Evolutionary conservation across 768 basidiomycete species (phyloP).

Genomic region (Termitomyces sp.): DNA sequence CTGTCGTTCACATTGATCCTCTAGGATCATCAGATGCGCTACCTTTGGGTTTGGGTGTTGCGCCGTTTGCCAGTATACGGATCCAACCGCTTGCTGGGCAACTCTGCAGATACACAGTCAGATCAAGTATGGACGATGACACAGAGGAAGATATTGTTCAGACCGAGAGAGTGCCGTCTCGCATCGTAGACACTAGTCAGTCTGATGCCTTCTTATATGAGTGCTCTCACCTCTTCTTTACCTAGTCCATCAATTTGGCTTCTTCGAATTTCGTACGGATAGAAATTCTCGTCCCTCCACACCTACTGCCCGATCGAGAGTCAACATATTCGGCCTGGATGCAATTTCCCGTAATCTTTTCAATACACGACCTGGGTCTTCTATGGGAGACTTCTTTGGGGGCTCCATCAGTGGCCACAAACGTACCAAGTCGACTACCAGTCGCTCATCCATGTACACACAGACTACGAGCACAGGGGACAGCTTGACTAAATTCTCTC

Average conservation of each 20-base stretch:
- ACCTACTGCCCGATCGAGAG: slow-evolving; percentile 76
- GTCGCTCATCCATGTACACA: slow-evolving; percentile 72
- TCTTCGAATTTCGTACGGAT: slow-evolving; percentile 85
- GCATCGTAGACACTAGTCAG: slow-evolving; percentile 82
- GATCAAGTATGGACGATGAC: slow-evolving; percentile 71
- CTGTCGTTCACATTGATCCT: slow-evolving; percentile 84
- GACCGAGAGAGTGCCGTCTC: slow-evolving; percentile 65
- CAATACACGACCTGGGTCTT: slow-evolving; percentile 60
- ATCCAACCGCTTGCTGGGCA: slow-evolving; percentile 84
- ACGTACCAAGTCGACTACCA: slow-evolving; percentile 65
- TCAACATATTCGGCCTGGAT: slow-evolving; percentile 87
- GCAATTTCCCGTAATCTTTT: slow-evolving; percentile 89
- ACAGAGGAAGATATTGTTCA: slow-evolving; percentile 82
- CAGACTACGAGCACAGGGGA: slow-evolving; percentile 66
- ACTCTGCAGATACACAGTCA: slow-evolving; percentile 74
- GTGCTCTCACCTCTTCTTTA: slow-evolving; percentile 9
- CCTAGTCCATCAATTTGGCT: slow-evolving; percentile 81
- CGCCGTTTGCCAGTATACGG: slow-evolving; percentile 78
- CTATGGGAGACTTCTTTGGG: slow-evolving; percentile 74
- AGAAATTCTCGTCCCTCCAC: slow-evolving; percentile 77
- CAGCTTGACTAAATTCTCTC: slow-evolving; percentile 68
- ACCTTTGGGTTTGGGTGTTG: slow-evolving; percentile 64
- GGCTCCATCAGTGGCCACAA: slow-evolving; percentile 67
- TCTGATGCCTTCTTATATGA: slow-evolving; percentile 12
- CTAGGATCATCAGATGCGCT: slow-evolving; percentile 72